Evolutionary conservation across 352 stramenopile species (phyloP).

Genomic region (Phytophthora cajani): DNA sequence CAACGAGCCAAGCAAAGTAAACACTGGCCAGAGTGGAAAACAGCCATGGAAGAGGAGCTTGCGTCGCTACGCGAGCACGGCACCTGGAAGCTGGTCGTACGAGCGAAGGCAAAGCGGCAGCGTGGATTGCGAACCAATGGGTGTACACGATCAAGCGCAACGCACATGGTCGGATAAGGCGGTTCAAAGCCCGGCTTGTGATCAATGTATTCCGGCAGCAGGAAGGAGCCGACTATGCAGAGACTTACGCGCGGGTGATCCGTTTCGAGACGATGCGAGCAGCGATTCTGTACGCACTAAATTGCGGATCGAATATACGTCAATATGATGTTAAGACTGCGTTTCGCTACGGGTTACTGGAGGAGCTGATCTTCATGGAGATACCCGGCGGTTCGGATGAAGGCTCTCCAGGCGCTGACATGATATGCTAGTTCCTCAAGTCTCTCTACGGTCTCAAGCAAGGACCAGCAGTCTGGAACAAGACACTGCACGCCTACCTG

Average conservation of each 20-base stretch:
- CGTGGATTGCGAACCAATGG: not conserved
- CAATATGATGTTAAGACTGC: not conserved
- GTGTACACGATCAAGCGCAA: conserved; percentile 16
- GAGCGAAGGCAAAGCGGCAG: not conserved
- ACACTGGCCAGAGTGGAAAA: not conserved
- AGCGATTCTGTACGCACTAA: not conserved
- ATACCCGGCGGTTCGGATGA: not conserved
- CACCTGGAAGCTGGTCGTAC: not conserved
- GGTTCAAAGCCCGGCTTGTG: conserved; percentile 17
- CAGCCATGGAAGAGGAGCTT: not conserved
- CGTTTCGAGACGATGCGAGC: not conserved
- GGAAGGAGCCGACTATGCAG: conserved; percentile 11
- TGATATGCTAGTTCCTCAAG: conserved; percentile 7
- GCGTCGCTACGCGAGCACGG: not conserved
- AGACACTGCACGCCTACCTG: not conserved
- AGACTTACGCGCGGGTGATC: not conserved
- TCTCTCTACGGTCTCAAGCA: conserved; percentile 22
- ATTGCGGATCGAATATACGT: not conserved
- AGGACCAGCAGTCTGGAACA: conserved; percentile 6
- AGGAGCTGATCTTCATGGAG: conserved; percentile 10
- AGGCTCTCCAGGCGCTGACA: not conserved
- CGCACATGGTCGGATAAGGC: conserved; percentile 4
- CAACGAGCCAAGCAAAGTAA: not conserved
- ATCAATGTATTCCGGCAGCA: conserved; percentile 17
- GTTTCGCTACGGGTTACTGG: conserved; percentile 1